phyloP scores from a whole-genome alignment of 345 rosid genomes.

The Zanthoxylum bungeanum region DNA sequence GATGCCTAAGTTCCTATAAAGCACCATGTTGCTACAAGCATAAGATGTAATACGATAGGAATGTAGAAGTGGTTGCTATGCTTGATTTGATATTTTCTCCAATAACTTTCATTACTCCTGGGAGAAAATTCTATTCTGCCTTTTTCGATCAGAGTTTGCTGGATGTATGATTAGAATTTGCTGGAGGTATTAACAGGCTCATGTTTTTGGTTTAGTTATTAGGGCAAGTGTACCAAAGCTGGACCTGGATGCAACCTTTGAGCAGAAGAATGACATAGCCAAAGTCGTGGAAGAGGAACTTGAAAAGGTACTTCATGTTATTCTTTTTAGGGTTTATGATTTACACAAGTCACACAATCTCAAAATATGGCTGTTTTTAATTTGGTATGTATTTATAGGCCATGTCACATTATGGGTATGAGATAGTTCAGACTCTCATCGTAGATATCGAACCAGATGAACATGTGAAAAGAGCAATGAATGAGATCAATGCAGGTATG shows the following conservation, averaged over 20 bases:
- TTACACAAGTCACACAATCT: background rate
- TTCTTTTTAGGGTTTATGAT: background rate
- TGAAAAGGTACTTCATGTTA: conserved; percentile 40
- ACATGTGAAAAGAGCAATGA: conserved; percentile 76
- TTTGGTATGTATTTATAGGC: conserved; percentile 37
- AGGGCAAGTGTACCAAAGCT: conserved; percentile 65
- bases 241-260: conserved; percentile 55
- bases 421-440: conserved; percentile 78
- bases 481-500: conserved; percentile 73
- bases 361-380: background rate
- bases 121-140: no score
- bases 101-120: no score
- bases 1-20: no score
- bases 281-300: conserved; percentile 58
- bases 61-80: no score
- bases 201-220: conserved; percentile 37
- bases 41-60: no score
- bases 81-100: no score
- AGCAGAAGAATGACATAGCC: conserved; percentile 62
- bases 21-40: background rate
- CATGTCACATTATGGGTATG: conserved; percentile 72
- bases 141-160: no score
- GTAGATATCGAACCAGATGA: conserved; percentile 79
- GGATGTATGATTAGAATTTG: no score
- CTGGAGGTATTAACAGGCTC: background rate